A percentile compares a stretch with the other conserved stretches of the same genome.
Evolutionary conservation across 805 yeast genomes (phyloP).

Genomic region (Saccharomycopsis fermentans): DNA sequence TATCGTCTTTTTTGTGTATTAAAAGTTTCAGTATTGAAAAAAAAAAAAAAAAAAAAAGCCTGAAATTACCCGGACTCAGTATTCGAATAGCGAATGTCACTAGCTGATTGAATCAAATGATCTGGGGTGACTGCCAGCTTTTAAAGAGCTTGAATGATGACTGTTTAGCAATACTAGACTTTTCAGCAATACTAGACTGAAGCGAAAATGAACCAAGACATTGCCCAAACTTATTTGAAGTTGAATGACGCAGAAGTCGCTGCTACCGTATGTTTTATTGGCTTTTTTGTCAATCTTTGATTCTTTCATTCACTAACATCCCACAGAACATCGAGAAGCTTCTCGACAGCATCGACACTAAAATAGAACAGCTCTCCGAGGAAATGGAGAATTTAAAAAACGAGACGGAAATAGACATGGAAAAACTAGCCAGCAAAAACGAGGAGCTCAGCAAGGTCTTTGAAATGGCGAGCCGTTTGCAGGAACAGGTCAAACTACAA

Average conservation of each 20-base stretch:
- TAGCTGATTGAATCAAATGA: too few species aligned
- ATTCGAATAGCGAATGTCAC: neutral
- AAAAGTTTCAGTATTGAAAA: neutral
- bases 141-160: too few species aligned
- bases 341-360: conserved; percentile 4
- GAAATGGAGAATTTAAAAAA: neutral
- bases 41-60: too few species aligned
- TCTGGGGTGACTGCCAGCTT: too few species aligned
- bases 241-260: conserved; percentile 61
- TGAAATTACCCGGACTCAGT: neutral
- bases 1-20: neutral
- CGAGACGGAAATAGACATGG: neutral
- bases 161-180: too few species aligned
- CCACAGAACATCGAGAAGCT: conserved; percentile 3
- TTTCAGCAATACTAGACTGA: too few species aligned
- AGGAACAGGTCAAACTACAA: neutral
- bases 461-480: neutral
- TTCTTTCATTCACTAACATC: neutral
- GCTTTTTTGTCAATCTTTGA: neutral
- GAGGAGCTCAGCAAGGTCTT: neutral
- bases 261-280: conserved; percentile 29
- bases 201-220: conserved; percentile 22
- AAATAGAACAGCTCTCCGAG: conserved; percentile 1
- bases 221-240: conserved; percentile 50
- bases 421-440: neutral